Percentiles rank a stretch among this genome's conserved stretches.
phyloP scores from a whole-genome alignment of 345 rosid species.

The Rubroshorea leprosula region DNA sequence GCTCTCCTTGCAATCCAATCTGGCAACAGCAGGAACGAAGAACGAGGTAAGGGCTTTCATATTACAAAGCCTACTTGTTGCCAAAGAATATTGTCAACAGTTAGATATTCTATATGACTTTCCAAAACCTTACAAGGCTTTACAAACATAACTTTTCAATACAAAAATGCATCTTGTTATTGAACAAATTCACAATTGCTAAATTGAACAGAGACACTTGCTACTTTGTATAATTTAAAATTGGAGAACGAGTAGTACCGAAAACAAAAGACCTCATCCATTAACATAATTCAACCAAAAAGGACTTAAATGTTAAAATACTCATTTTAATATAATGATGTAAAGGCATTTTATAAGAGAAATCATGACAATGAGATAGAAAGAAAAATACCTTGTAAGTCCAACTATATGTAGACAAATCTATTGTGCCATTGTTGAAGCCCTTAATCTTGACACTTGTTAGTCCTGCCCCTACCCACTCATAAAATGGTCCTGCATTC shows the following conservation, averaged over 20 bases:
- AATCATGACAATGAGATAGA: not conserved
- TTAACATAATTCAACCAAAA: not conserved
- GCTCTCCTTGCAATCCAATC: slow-evolving; percentile 85
- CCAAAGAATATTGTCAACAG: slow-evolving; percentile 4
- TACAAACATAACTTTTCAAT: not conserved
- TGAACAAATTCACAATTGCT: too few relatives aligned
- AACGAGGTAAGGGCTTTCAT: slow-evolving; percentile 10
- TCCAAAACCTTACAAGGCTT: slow-evolving; percentile 10
- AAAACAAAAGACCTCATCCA: too few relatives aligned
- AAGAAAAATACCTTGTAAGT: slow-evolving; percentile 62
- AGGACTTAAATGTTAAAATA: too few relatives aligned
- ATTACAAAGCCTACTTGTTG: not conserved
- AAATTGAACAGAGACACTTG: too few relatives aligned
- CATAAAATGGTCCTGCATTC: slow-evolving; percentile 89
- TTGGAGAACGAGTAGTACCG: too few relatives aligned
- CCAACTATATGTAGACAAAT: slow-evolving; percentile 63
- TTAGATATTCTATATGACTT: slow-evolving; percentile 6
- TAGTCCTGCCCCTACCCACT: slow-evolving; percentile 74
- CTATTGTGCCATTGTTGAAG: slow-evolving; percentile 58
- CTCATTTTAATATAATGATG: too few relatives aligned
- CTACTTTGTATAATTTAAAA: too few relatives aligned
- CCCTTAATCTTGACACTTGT: slow-evolving; percentile 73
- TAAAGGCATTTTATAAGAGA: too few relatives aligned
- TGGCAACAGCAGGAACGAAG: slow-evolving; percentile 24
- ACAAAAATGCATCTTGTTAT: too few relatives aligned